Evolutionary conservation across 805 yeast species (phyloP).

Genomic region (Wickerhamiella alocasiicola): DNA sequence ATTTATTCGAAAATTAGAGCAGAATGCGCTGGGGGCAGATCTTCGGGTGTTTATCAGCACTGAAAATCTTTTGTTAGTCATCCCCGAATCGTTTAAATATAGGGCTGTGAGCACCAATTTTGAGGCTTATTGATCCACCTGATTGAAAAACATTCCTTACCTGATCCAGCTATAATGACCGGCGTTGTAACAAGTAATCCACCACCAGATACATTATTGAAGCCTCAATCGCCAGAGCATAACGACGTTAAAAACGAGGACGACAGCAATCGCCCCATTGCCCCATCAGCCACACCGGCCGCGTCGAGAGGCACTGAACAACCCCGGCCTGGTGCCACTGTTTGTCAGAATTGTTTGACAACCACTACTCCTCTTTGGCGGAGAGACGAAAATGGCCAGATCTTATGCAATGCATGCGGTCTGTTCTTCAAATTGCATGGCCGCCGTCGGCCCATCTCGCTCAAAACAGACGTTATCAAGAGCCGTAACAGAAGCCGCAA

Average conservation of each 20-base stretch:
- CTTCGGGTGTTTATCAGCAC: constrained; percentile 4
- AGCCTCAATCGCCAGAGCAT: background rate
- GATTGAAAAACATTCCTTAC: background rate
- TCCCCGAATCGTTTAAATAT: constrained; percentile 3
- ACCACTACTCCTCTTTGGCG: constrained; percentile 93
- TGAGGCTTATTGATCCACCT: background rate
- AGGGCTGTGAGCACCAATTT: background rate
- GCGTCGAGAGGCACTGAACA: constrained; percentile 10
- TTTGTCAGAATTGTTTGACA: constrained; percentile 80
- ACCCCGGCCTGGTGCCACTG: constrained; percentile 12
- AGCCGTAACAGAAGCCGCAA: constrained; percentile 53
- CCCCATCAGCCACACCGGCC: constrained; percentile 13
- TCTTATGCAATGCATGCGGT: constrained; percentile 91
- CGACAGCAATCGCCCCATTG: constrained; percentile 3
- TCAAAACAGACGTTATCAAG: constrained; percentile 86
- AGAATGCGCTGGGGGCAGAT: no score
- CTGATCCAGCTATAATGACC: background rate
- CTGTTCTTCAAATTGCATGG: constrained; percentile 81
- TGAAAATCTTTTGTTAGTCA: constrained; percentile 6
- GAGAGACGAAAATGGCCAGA: constrained; percentile 82
- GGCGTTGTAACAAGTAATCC: constrained; percentile 8
- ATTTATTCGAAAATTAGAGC: no score
- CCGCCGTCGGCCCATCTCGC: constrained; percentile 77
- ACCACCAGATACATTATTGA: constrained; percentile 2
- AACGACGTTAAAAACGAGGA: constrained; percentile 4